Percentiles rank a stretch among this genome's conserved stretches.
phyloP scores from a whole-genome alignment of 257 asterid species.

The Ilex asprella region DNA sequence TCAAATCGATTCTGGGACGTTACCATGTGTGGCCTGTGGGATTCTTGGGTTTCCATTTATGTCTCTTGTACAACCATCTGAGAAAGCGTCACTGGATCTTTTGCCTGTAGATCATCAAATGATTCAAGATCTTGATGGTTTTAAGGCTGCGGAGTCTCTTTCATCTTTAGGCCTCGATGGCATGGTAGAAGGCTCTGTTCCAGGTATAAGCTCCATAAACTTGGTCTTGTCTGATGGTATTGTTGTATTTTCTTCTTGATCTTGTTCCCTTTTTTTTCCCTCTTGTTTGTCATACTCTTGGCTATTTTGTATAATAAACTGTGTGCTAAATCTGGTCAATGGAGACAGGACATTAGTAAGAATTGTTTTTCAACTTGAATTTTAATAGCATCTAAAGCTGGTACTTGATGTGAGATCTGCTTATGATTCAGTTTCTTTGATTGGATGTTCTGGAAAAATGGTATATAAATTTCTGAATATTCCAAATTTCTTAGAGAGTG shows the following conservation, averaged over 20 bases:
- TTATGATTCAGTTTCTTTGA: too few species aligned
- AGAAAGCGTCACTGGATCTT: slow-evolving; percentile 39
- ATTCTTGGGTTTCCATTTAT: slow-evolving; percentile 97
- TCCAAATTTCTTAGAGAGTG: too few species aligned
- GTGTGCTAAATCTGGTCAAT: too few species aligned
- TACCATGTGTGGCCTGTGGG: slow-evolving; percentile 96
- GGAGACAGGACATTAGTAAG: too few species aligned
- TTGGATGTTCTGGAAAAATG: too few species aligned
- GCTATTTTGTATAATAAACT: too few species aligned
- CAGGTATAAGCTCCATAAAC: slow-evolving; percentile 38
- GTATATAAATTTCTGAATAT: too few species aligned
- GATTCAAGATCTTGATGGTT: slow-evolving; percentile 15
- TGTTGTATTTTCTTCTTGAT: neutral
- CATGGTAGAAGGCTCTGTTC: slow-evolving; percentile 25
- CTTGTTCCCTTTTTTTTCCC: too few species aligned
- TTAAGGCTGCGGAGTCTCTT: slow-evolving; percentile 23
- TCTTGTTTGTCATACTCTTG: too few species aligned
- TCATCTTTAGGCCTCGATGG: slow-evolving; percentile 13
- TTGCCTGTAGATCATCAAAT: slow-evolving; percentile 22
- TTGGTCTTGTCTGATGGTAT: neutral
- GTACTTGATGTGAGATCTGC: too few species aligned
- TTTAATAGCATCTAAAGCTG: too few species aligned
- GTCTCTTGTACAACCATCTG: slow-evolving; percentile 86
- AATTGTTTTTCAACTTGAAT: too few species aligned
- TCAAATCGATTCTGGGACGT: slow-evolving; percentile 84